Evolutionary conservation across 257 asterid species (phyloP).

Genomic region (Ophiorrhiza pumila): DNA sequence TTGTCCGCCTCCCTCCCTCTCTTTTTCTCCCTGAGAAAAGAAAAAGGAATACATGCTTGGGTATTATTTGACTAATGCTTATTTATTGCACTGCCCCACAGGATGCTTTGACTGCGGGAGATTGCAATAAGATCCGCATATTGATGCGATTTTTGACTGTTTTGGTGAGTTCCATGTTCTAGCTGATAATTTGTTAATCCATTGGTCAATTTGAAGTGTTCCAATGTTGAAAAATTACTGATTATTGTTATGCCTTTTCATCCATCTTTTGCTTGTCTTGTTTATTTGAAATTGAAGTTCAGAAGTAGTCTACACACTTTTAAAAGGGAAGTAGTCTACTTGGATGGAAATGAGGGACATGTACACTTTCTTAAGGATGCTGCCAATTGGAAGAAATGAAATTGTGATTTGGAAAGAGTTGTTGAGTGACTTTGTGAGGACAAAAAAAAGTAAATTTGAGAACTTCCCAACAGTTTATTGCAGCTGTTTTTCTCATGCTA

Average conservation of each 20-base stretch:
- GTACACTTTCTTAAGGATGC: background rate
- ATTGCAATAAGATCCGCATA: conserved; percentile 70
- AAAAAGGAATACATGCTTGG: background rate
- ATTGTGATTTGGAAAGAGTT: background rate
- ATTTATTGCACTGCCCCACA: conserved; percentile 25
- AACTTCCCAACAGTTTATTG: background rate
- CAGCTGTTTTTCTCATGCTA: background rate
- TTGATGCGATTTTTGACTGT: conserved; percentile 84
- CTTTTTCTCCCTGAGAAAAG: background rate
- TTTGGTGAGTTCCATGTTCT: conserved; percentile 52
- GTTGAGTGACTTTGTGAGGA: background rate
- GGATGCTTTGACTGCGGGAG: conserved; percentile 74
- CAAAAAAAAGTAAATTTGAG: background rate
- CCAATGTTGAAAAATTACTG: background rate
- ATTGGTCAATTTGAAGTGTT: background rate
- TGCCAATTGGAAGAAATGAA: background rate
- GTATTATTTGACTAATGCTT: background rate
- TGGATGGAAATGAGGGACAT: background rate
- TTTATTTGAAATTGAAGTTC: background rate
- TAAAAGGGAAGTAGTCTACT: background rate
- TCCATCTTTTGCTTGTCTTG: background rate
- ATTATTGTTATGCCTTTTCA: background rate
- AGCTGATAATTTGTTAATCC: conserved; percentile 1
- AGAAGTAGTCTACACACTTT: background rate
- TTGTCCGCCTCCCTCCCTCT: background rate